Conservation (phyloP, 257 asterid species). For the Solanum neorickii region DNA sequence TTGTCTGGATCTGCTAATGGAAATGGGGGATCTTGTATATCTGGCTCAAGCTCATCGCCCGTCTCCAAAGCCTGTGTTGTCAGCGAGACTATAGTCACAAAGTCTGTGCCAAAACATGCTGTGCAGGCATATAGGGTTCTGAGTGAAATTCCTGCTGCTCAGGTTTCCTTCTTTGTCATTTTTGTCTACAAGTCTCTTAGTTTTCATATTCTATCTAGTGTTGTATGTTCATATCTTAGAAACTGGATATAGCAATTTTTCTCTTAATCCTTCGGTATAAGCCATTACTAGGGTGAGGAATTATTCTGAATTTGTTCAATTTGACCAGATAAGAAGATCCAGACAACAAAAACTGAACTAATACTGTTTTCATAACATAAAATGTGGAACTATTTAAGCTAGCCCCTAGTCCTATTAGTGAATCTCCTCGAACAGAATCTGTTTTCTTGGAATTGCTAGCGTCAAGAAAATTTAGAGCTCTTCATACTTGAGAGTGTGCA, state of each 20-base stretch:
- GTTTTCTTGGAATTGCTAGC: neutral
- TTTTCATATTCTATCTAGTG: neutral
- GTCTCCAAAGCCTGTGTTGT: constrained; percentile 18
- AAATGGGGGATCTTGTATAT: constrained; percentile 10
- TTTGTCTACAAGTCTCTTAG: neutral
- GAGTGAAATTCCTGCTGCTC: constrained; percentile 34
- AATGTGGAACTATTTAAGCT: neutral
- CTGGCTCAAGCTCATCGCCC: neutral
- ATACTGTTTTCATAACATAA: neutral
- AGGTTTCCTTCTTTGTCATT: constrained; percentile 20
- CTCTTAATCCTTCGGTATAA: neutral
- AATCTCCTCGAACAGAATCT: neutral
- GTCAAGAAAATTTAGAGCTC: neutral
- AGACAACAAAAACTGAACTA: neutral
- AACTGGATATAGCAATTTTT: neutral
- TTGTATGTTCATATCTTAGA: neutral
- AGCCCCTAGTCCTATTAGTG: neutral
- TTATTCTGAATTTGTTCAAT: neutral
- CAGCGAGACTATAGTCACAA: neutral
- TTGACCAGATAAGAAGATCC: neutral
- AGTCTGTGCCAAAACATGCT: constrained; percentile 36
- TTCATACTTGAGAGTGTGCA: neutral
- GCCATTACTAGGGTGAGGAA: neutral
- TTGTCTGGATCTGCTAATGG: constrained; percentile 26
- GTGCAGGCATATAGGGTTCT: constrained; percentile 44